A percentile compares a stretch with the other conserved stretches of the same genome.
Conservation (phyloP, 2,329 filamentous ascomycete species). For the Lasiodiplodia hormozganensis region DNA sequence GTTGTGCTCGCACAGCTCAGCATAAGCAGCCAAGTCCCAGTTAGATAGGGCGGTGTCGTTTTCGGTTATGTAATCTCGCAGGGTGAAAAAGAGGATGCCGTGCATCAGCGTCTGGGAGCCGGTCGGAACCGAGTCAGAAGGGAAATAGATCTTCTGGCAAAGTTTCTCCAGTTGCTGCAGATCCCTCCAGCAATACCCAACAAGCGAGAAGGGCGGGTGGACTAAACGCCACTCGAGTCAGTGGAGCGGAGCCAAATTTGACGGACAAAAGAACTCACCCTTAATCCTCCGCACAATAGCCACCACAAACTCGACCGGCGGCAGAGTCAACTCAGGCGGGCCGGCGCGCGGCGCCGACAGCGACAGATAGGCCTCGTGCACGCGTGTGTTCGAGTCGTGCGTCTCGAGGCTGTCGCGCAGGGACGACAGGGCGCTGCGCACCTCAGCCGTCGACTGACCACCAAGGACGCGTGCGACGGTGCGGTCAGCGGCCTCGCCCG, state of each 20-base stretch:
- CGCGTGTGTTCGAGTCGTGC: slow-evolving; percentile 32
- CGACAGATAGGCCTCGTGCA: slow-evolving; percentile 25
- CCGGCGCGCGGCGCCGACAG: not conserved
- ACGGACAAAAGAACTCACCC: slow-evolving; percentile 36
- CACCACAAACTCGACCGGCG: slow-evolving; percentile 41
- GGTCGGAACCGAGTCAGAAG: slow-evolving; percentile 50
- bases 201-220: slow-evolving; percentile 16
- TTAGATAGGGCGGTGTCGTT: slow-evolving; percentile 33
- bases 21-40: slow-evolving; percentile 41
- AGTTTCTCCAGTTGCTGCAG: slow-evolving; percentile 10
- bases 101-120: slow-evolving; percentile 50
- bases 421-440: slow-evolving; percentile 42
- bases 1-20: slow-evolving; percentile 50
- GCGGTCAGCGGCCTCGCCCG: slow-evolving; percentile 52
- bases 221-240: not conserved
- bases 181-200: slow-evolving; percentile 1
- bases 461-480: slow-evolving; percentile 39
- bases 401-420: slow-evolving; percentile 43
- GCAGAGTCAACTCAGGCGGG: slow-evolving; percentile 35
- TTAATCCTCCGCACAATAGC: slow-evolving; percentile 38
- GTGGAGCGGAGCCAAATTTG: not conserved
- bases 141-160: slow-evolving; percentile 53
- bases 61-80: slow-evolving; percentile 41
- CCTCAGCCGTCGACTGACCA: slow-evolving; percentile 40
- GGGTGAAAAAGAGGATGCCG: slow-evolving; percentile 47